A percentile compares a stretch with the other conserved stretches of the same genome.
Conservation (phyloP, 306 rosid species). For the Ochetophila trinervis region DNA sequence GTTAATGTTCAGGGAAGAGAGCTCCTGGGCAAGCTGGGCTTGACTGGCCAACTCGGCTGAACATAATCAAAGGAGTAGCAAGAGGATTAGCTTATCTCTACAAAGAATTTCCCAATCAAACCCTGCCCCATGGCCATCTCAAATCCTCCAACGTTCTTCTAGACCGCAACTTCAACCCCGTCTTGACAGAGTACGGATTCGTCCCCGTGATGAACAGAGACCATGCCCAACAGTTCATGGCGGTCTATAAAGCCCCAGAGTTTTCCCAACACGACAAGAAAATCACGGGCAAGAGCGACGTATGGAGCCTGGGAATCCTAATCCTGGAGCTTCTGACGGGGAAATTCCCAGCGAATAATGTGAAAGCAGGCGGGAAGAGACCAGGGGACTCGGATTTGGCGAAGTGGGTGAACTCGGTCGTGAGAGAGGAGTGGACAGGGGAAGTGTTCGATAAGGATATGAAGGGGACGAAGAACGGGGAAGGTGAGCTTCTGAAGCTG, state of each 20-base stretch:
- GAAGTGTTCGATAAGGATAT: slow-evolving; percentile 64
- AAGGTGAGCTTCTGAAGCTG: slow-evolving; percentile 64
- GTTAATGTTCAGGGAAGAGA: slow-evolving; percentile 37
- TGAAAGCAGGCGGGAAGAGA: slow-evolving; percentile 46
- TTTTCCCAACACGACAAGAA: slow-evolving; percentile 26
- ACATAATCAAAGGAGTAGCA: slow-evolving; percentile 74
- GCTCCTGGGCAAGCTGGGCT: slow-evolving; percentile 32
- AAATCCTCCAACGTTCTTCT: slow-evolving; percentile 82
- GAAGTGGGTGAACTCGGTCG: slow-evolving; percentile 64
- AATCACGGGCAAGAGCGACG: slow-evolving; percentile 43
- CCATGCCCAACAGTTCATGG: slow-evolving; percentile 66
- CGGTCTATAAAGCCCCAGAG: slow-evolving; percentile 61
- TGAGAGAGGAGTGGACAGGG: slow-evolving; percentile 67
- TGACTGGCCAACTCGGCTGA: slow-evolving; percentile 69
- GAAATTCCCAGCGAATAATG: slow-evolving; percentile 56
- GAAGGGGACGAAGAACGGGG: slow-evolving; percentile 32
- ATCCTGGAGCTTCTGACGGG: slow-evolving; percentile 68
- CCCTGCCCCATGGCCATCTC: slow-evolving; percentile 70
- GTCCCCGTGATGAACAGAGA: slow-evolving; percentile 33
- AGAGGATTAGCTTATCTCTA: slow-evolving; percentile 57
- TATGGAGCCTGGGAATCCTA: slow-evolving; percentile 73
- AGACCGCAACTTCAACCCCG: slow-evolving; percentile 38
- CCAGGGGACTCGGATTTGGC: slow-evolving; percentile 45
- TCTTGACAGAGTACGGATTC: slow-evolving; percentile 60
- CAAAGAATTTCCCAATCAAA: slow-evolving; percentile 42